Conservation (phyloP, 768 basidiomycete genomes). For the Lentinula detonsa region DNA sequence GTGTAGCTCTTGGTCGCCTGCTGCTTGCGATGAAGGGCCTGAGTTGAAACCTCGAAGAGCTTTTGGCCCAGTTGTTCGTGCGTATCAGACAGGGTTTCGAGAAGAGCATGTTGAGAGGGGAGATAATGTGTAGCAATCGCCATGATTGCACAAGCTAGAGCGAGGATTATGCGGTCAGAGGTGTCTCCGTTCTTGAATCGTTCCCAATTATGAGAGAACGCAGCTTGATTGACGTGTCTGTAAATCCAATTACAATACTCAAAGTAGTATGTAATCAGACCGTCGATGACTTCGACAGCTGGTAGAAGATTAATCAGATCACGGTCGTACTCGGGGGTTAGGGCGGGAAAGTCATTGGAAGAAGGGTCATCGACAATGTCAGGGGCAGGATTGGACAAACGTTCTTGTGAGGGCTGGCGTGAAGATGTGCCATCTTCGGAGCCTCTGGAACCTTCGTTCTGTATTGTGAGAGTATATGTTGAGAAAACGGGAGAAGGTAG, state of each 20-base stretch:
- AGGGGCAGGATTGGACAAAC: conserved; percentile 6
- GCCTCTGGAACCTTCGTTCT: conserved; percentile 37
- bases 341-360: conserved; percentile 31
- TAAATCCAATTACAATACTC: conserved; percentile 88
- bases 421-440: conserved; percentile 47
- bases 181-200: conserved; percentile 64
- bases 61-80: conserved; percentile 57
- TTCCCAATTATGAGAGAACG: conserved; percentile 63
- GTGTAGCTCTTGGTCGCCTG: conserved; percentile 55
- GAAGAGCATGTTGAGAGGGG: conserved; percentile 55
- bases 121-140: conserved; percentile 70
- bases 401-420: conserved; percentile 50
- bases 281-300: conserved; percentile 61
- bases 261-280: conserved; percentile 71
- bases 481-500: conserved; percentile 6
- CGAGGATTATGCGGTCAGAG: conserved; percentile 63
- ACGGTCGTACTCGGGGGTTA: conserved; percentile 58
- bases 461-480: conserved; percentile 11
- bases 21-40: conserved; percentile 56
- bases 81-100: conserved; percentile 43
- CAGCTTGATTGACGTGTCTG: conserved; percentile 62
- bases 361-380: conserved; percentile 9
- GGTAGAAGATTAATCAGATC: conserved; percentile 69
- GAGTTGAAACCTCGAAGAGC: conserved; percentile 66
- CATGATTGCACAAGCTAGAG: conserved; percentile 71